Percentiles rank a stretch among this genome's conserved stretches.
phyloP scores from a whole-genome alignment of 805 yeast species.

The Saturnispora kantuleensis region DNA sequence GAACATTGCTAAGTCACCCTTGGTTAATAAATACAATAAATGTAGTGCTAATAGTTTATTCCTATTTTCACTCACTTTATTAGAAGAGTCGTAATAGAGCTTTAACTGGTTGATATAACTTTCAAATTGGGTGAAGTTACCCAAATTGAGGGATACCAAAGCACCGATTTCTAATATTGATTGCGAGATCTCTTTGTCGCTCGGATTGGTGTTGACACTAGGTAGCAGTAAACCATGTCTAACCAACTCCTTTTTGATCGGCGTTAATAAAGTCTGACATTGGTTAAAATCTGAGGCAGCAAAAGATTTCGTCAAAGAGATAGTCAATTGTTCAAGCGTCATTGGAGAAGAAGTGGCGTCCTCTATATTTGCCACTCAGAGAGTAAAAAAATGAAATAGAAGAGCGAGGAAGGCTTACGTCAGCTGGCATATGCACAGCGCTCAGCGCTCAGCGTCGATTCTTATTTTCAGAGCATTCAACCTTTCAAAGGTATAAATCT shows the following conservation, averaged over 20 bases:
- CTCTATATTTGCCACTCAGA: not conserved
- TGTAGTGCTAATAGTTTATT: slow-evolving; percentile 69
- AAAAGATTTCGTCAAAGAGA: slow-evolving; percentile 56
- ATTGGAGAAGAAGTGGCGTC: slow-evolving; percentile 19
- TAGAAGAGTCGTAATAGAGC: slow-evolving; percentile 52
- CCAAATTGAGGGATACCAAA: slow-evolving; percentile 56
- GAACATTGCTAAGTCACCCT: slow-evolving; percentile 77
- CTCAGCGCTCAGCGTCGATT: too few relatives aligned
- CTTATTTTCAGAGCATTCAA: too few relatives aligned
- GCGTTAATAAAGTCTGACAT: slow-evolving; percentile 54
- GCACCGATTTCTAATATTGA: slow-evolving; percentile 86
- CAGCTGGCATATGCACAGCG: too few relatives aligned
- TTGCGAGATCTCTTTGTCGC: slow-evolving; percentile 70
- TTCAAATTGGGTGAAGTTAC: slow-evolving; percentile 56
- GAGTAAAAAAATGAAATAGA: not conserved
- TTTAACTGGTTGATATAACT: slow-evolving; percentile 64
- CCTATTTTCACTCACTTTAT: slow-evolving; percentile 42
- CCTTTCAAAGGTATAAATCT: too few relatives aligned
- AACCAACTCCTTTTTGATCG: slow-evolving; percentile 70
- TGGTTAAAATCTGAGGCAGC: slow-evolving; percentile 49
- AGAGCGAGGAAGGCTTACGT: not conserved
- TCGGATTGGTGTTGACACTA: slow-evolving; percentile 32
- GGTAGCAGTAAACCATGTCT: slow-evolving; percentile 74
- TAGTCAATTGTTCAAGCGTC: slow-evolving; percentile 63
- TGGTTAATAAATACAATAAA: slow-evolving; percentile 64